A percentile compares a stretch with the other conserved stretches of the same genome.
Evolutionary conservation across 305 asterid species (phyloP).

Genomic region (Fraxinus baroniana): DNA sequence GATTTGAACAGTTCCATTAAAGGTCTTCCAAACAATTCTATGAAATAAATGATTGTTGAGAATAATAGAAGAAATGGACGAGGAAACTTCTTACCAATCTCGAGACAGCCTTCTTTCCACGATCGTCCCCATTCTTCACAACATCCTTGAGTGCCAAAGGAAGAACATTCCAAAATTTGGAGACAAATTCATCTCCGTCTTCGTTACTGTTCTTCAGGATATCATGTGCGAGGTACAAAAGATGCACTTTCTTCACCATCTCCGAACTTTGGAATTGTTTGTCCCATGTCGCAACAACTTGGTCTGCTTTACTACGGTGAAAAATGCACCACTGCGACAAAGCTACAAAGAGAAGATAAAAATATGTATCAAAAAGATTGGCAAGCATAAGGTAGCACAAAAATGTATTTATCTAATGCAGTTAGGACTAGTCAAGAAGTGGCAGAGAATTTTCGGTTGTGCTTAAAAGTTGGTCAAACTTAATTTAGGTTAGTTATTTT

Average conservation of each 20-base stretch:
- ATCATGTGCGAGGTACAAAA: slow-evolving; percentile 86
- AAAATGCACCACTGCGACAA: slow-evolving; percentile 95
- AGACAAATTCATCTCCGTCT: slow-evolving; percentile 77
- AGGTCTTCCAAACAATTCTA: background rate
- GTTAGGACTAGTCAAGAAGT: slow-evolving; percentile 3
- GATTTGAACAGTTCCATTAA: background rate
- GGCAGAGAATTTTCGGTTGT: background rate
- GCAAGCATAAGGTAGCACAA: background rate
- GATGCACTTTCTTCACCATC: slow-evolving; percentile 70
- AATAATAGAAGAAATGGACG: background rate
- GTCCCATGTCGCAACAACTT: slow-evolving; percentile 82
- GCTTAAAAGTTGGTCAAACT: background rate
- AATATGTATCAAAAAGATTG: slow-evolving; percentile 1
- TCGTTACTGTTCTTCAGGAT: slow-evolving; percentile 73
- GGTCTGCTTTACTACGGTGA: slow-evolving; percentile 84
- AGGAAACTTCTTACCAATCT: slow-evolving; percentile 66
- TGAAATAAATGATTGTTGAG: background rate
- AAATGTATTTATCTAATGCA: background rate
- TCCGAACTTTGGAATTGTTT: slow-evolving; percentile 72
- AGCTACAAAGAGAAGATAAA: slow-evolving; percentile 55
- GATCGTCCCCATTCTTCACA: slow-evolving; percentile 59
- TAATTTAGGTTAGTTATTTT: background rate
- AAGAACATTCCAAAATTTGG: slow-evolving; percentile 89
- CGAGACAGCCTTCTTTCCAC: slow-evolving; percentile 58
- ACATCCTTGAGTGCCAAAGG: slow-evolving; percentile 79